Base-by-base conservation (phyloP, 768 basidiomycete genomes). In the Lactifluus subvellereus region DNA sequence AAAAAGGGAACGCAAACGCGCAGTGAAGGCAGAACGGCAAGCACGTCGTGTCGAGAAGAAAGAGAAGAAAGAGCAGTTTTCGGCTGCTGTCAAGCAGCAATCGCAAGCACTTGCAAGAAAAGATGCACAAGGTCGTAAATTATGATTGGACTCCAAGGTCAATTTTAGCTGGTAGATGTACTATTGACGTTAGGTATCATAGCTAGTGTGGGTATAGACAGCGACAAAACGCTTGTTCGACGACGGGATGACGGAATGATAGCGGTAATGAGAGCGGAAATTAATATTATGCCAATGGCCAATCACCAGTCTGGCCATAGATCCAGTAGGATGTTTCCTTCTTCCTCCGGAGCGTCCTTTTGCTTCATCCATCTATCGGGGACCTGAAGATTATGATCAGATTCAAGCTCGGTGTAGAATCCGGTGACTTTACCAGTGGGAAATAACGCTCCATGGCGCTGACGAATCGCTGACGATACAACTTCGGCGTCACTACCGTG, bases 401-500 rank as follows among this genome's bases (percentile, higher is more conserved):
- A 61, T 49, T 37, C 33, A 54, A 53, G 20, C 48, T 18, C 35
- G 59, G 27, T 47, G 18, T 42, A 20, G 40, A 42, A 42, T 38
- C 37, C 10, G 52, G 48, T 14, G 20, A 14, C 76, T 83, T 72
- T 67, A 92, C 92, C 75, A 94, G 68, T 50, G 91, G 89, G 71
- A 94, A 91, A 72, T 94, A 94, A 43, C 91, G 82, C 69, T 94
- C 91, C 91, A 93, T 93, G 0, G 91, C 91, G 66, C 84, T 85
- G 63, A 89, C 77, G 74, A 94, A 94, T 37, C 91, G 82, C 60
- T 91, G 88, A 69, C 91, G 81, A 77, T 98, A 98, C 73, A 95
- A 92, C 71, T 87, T 94, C 2, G 96, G 96, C 3, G 94, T 96
- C 30, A 98, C 91, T 69, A 99, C 95, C 0, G 96, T 98, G 0